Percentiles rank a stretch among this genome's conserved stretches.
These are phyloP conservation scores for Hymenoscyphus repandus DNA, from an alignment of 2,329 filamentous ascomycete genomes.

Conservation along the genomic window DNA sequence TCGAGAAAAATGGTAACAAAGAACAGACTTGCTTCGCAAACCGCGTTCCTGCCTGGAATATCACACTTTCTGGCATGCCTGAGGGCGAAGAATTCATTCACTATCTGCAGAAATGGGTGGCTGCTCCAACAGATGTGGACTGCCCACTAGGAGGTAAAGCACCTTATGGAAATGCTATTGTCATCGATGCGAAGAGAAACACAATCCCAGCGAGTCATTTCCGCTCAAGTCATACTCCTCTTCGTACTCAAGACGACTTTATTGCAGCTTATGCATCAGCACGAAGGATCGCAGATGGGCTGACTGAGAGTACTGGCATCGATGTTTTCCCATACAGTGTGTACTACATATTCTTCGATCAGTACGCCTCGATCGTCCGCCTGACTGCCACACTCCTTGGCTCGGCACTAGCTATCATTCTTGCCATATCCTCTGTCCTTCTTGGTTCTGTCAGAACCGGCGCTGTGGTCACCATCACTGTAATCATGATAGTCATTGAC, in stretches of 20 bases:
- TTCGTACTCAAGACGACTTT: conserved; percentile 86
- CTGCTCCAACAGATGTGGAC: conserved; percentile 70
- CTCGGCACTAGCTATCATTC: conserved; percentile 79
- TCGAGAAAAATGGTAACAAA: conserved; percentile 52
- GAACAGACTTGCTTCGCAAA: conserved; percentile 65
- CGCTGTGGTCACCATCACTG: conserved; percentile 75
- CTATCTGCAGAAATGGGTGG: conserved; percentile 79
- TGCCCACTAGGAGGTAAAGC: conserved; percentile 88
- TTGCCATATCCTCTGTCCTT: conserved; percentile 71
- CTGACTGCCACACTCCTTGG: conserved; percentile 76
- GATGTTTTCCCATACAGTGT: conserved; percentile 95
- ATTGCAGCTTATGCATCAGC: conserved; percentile 87
- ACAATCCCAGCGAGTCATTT: conserved; percentile 84
- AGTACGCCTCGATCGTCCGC: conserved; percentile 80
- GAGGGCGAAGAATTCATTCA: conserved; percentile 85
- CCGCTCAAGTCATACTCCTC: conserved; percentile 79
- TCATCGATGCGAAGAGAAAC: conserved; percentile 62
- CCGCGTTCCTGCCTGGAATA: conserved; percentile 79
- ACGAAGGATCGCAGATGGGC: conserved; percentile 75
- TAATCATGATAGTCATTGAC: conserved; percentile 89
- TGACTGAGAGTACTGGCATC: conserved; percentile 65
- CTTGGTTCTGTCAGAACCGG: conserved; percentile 81
- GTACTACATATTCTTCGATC: conserved; percentile 99
- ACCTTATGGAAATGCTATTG: conserved; percentile 77
- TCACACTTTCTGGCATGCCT: conserved; percentile 85